Base-by-base conservation (phyloP, 306 rosid genomes). In the Psophocarpus tetragonolobus region DNA sequence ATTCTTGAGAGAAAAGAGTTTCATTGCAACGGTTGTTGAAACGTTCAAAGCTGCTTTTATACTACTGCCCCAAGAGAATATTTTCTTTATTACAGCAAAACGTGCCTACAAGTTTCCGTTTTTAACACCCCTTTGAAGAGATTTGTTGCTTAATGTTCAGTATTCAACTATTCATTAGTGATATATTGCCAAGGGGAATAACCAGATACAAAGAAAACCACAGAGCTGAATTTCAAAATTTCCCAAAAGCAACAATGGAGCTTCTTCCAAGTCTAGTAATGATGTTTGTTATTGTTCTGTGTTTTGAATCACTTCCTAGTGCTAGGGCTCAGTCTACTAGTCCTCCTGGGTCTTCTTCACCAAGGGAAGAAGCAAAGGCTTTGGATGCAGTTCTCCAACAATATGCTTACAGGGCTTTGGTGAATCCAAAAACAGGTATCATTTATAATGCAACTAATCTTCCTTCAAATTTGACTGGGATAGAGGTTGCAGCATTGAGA, bases 11-110 rank as follows among this genome's bases (percentile, higher is more conserved):
- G 87, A 72, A 61, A 82, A 75, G 79, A 56, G 69, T 76, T 41
- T 71, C 85, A 84, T 78, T 73, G 78, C 83, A 89, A 91, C 92
- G 92, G 92, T 67, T 91, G 87, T 67, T 91, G 87, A 85, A 89
- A 91, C 87, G 78, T 83, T 87, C 86, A 87, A 86, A 87, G 89
- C 78, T 79, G 85, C 94, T 88, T 91, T 86, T 50, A 36, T 60
- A 35, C 8, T 47, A 56, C 58, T 1, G 13, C 35, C 76, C 65
- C 65, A 12, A 30, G 73, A 76, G 74, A 83, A 75, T 82, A 73
- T 74, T 71, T 44, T 45, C 88, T 81, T 83, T 76, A 68, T 68
- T 77, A 58, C 78, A 74, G 71, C 68, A 60, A 72, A 83, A 71
- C 74, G 82, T 82, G 90, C 65, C 54, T 39, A 2, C 84, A 71